These are phyloP conservation scores for Herpotrichia juniperi DNA, from an alignment of 2,329 filamentous ascomycete genomes.

Conservation along the genomic window DNA sequence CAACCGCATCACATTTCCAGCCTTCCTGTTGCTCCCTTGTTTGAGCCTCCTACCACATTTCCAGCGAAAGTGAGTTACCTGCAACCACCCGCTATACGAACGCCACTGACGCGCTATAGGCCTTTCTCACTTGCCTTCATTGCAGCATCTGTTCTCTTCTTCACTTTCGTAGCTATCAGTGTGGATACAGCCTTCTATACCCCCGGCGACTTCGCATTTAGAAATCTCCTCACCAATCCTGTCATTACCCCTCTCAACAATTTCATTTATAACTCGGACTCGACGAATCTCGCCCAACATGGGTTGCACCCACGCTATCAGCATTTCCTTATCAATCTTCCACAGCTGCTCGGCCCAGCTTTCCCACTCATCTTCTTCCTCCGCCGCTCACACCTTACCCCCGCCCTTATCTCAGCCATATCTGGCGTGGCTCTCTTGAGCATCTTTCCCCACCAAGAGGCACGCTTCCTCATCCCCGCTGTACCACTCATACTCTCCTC, in stretches of 20 bases:
- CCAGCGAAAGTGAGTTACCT: constrained; percentile 69
- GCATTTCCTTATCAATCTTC: constrained; percentile 58
- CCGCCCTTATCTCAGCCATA: constrained; percentile 74
- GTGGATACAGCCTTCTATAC: constrained; percentile 86
- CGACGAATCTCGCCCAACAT: constrained; percentile 58
- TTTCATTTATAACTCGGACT: constrained; percentile 56
- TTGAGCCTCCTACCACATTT: constrained; percentile 87
- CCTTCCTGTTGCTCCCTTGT: constrained; percentile 84
- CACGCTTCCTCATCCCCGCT: constrained; percentile 76
- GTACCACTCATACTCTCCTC: constrained; percentile 80
- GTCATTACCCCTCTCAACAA: constrained; percentile 61
- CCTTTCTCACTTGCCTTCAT: constrained; percentile 68
- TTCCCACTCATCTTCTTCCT: constrained; percentile 57
- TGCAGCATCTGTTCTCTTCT: constrained; percentile 68
- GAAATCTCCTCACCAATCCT: constrained; percentile 63
- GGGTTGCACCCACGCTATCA: constrained; percentile 61
- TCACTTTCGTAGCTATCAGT: constrained; percentile 74
- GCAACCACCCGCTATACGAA: neutral
- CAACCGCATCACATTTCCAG: constrained; percentile 96
- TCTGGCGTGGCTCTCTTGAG: constrained; percentile 75
- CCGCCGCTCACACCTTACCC: constrained; percentile 54
- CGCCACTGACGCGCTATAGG: constrained; percentile 42
- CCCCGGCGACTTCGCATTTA: constrained; percentile 66
- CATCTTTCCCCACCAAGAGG: constrained; percentile 79
- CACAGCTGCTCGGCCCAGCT: constrained; percentile 59